Percentiles rank a stretch among this genome's conserved stretches.
phyloP scores from a whole-genome alignment of 169 alveolate genomes.

The Eimeria mitis region DNA sequence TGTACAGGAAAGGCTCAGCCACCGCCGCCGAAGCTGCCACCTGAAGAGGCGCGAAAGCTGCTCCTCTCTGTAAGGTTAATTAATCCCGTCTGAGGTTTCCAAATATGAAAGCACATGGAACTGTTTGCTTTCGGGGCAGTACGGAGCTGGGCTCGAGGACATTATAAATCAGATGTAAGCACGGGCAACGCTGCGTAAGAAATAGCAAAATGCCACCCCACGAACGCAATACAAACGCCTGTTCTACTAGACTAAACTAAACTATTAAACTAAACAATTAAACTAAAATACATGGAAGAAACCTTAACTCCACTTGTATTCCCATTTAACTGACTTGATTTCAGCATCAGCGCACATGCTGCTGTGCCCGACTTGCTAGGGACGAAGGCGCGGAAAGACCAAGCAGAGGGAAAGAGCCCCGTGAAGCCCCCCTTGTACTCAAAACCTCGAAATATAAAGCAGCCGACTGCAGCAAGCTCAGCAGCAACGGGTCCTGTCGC shows the following conservation, averaged over 20 bases:
- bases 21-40: constrained; percentile 39
- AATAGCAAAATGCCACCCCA: neutral
- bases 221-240: neutral
- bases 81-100: neutral
- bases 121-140: neutral
- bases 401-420: constrained; percentile 35
- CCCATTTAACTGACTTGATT: neutral
- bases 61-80: constrained; percentile 39
- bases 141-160: constrained; percentile 63
- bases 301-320: neutral
- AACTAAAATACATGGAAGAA: neutral
- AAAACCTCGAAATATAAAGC: neutral
- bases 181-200: neutral
- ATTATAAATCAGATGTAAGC: constrained; percentile 34
- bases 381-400: constrained; percentile 29
- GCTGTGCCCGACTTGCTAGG: constrained; percentile 66
- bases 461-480: neutral
- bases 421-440: constrained; percentile 3
- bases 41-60: constrained; percentile 53
- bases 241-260: too few relatives aligned
- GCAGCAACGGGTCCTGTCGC: neutral
- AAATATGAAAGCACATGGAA: too few relatives aligned
- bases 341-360: constrained; percentile 69
- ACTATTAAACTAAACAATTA: too few relatives aligned
- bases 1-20: constrained; percentile 19